A percentile compares a stretch with the other conserved stretches of the same genome.
phyloP scores from a whole-genome alignment of 1,139 yeast species.

The Geotrichum phurueaensis region DNA sequence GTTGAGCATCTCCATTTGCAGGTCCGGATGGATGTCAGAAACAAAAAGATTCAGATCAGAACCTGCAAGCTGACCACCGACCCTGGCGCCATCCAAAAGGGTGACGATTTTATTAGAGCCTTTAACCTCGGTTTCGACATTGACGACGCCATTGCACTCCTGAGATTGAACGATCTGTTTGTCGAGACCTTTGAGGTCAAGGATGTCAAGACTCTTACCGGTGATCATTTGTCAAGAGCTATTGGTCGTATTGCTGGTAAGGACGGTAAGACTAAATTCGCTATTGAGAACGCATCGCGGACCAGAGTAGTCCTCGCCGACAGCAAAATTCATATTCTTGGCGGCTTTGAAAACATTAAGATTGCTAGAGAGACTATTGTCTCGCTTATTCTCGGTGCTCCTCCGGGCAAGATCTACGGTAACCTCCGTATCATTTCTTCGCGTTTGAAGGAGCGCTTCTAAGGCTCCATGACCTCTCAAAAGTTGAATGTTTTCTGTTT shows the following conservation, averaged over 20 bases:
- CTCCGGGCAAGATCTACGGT: constrained; percentile 97
- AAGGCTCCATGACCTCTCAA: constrained; percentile 20
- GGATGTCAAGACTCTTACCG: constrained; percentile 90
- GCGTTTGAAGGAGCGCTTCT: constrained; percentile 93
- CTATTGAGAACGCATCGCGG: constrained; percentile 96
- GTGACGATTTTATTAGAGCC: constrained; percentile 93
- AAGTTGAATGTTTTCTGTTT: neutral
- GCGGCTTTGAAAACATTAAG: constrained; percentile 93
- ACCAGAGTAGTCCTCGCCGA: constrained; percentile 97
- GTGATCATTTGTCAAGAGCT: constrained; percentile 96
- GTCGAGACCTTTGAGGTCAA: constrained; percentile 95
- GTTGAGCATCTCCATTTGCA: constrained; percentile 92
- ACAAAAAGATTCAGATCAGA: constrained; percentile 78
- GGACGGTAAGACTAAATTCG: constrained; percentile 97
- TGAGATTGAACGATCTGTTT: constrained; percentile 90
- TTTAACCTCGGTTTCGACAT: constrained; percentile 93
- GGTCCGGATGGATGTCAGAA: constrained; percentile 82
- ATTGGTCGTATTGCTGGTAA: constrained; percentile 99
- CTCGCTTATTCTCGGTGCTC: constrained; percentile 89
- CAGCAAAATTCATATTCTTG: constrained; percentile 89
- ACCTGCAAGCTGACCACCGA: constrained; percentile 81
- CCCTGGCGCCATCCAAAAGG: constrained; percentile 92
- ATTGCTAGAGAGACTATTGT: constrained; percentile 98
- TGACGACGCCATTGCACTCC: constrained; percentile 91
- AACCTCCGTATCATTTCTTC: constrained; percentile 95